Evolutionary conservation across 306 rosid species (phyloP).

Genomic region (Pueraria montana): DNA sequence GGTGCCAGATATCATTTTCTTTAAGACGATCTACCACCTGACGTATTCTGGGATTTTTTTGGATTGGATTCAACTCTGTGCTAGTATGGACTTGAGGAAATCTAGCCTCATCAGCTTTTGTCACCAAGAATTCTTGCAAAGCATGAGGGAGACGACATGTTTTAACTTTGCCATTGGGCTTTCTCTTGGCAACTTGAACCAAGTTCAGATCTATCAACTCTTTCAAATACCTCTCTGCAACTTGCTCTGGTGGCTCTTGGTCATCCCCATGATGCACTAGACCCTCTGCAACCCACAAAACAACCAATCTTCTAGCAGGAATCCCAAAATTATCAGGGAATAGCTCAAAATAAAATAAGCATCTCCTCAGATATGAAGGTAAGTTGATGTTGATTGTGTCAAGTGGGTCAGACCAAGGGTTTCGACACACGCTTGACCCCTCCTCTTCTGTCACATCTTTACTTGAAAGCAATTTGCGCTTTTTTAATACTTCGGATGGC

Average conservation of each 20-base stretch:
- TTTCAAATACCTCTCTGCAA: conserved; percentile 40
- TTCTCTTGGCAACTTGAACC: conserved; percentile 44
- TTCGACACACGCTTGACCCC: not conserved
- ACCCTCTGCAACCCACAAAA: conserved; percentile 56
- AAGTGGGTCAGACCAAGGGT: conserved; percentile 10
- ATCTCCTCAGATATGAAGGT: conserved; percentile 20
- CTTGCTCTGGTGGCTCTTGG: conserved; percentile 25
- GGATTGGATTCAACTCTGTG: no score
- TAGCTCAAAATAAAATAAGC: conserved; percentile 29
- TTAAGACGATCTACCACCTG: conserved; percentile 36
- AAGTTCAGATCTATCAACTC: conserved; percentile 45
- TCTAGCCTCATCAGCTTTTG: no score
- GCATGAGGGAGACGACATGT: conserved; percentile 47
- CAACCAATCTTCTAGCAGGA: conserved; percentile 52
- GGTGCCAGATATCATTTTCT: not conserved
- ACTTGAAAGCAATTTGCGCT: conserved; percentile 7
- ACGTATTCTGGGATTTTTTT: not conserved
- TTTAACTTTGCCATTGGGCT: conserved; percentile 46
- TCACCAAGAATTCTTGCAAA: not conserved
- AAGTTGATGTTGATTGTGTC: not conserved
- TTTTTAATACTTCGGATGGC: conserved; percentile 16
- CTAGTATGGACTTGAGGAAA: no score
- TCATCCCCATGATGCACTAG: not conserved
- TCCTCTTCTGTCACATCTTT: not conserved
- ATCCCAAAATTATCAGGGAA: conserved; percentile 51